A percentile compares a stretch with the other conserved stretches of the same genome.
phyloP scores from a whole-genome alignment of 1,284 basidiomycete genomes.

The Stygiomarasmius scandens region DNA sequence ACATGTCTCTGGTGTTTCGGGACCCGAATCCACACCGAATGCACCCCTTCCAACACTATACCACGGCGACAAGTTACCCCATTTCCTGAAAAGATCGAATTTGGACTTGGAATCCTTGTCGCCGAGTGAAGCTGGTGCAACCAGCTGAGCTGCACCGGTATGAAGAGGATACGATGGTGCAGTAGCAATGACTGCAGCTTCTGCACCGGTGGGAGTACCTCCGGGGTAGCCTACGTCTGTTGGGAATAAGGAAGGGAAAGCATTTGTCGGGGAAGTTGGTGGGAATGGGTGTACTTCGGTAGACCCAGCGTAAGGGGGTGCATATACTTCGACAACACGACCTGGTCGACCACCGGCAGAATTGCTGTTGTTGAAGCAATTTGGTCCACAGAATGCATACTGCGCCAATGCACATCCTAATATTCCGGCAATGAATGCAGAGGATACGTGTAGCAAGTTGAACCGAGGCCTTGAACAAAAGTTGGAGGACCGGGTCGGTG shows the following conservation, averaged over 20 bases:
- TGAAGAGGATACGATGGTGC: constrained; percentile 79
- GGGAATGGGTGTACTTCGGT: constrained; percentile 70
- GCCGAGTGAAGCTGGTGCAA: constrained; percentile 44
- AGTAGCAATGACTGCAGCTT: constrained; percentile 77
- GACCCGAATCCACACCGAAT: constrained; percentile 76
- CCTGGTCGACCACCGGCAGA: neutral
- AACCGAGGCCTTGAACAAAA: constrained; percentile 31
- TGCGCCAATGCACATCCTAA: constrained; percentile 45
- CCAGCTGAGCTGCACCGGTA: constrained; percentile 67
- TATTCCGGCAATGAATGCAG: constrained; percentile 49
- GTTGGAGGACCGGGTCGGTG: constrained; percentile 13
- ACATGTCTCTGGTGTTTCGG: constrained; percentile 71
- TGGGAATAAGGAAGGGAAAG: constrained; percentile 69
- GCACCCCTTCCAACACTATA: constrained; percentile 69
- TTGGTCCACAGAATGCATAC: constrained; percentile 38
- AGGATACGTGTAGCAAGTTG: constrained; percentile 36
- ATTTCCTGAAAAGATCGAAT: constrained; percentile 72
- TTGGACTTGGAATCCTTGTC: constrained; percentile 31
- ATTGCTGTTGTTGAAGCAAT: constrained; percentile 28
- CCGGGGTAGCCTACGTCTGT: constrained; percentile 81
- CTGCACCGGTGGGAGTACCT: constrained; percentile 82
- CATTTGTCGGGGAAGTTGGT: constrained; percentile 72
- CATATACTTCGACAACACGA: constrained; percentile 33
- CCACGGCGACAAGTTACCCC: constrained; percentile 88
- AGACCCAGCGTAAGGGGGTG: constrained; percentile 69